Base-by-base conservation (phyloP, 106 monocot species). In the Apostasia shenzhenica region DNA sequence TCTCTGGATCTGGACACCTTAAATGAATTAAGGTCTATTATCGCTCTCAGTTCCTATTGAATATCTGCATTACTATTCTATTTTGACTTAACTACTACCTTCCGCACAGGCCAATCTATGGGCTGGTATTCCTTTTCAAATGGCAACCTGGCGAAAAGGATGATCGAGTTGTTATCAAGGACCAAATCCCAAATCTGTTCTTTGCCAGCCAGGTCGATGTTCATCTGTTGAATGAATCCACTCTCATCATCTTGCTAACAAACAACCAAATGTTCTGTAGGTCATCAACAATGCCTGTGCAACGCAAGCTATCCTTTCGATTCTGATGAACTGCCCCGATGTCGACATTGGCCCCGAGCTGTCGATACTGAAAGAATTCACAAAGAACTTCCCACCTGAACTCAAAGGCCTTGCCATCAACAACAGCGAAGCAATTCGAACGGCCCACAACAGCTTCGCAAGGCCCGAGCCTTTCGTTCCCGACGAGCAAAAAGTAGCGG, bases 201-300 rank as follows among this genome's bases (percentile, higher is more conserved):
- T 97, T 97, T 77, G 95, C 92, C 37, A 92, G 82, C 53, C 95
- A 95, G 86, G 95, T 95, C 73, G 57, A 6, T 60, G 39, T 2
- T n/a, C 2, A 38, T 8, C 14, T 6, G 13, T 40, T 26, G 7
- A 8, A 60, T 26, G 26, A 26, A 26, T 26, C 26, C 26, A 26
- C 26, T 26, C 26, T 26, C 26, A 26, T 26, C 26, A 26, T 26
- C 26, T 26, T 26, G 26, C 26, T 26, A 26, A 26, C 26, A 26
- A 26, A 26, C 26, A 26, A 26, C 26, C 26, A 26, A 60, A 6
- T 41, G 55, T 59, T 62, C 46, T 55, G 9, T 84, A 95, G 95
- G 95, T 97, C 59, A 89, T 97, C 54, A 92, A 92, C 73, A 97
- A 97, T 77, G 95, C 95, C 45, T 97, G 95, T 66, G 91, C 95